Base-by-base conservation (phyloP, 2,329 filamentous ascomycete genomes). In the Teratosphaeria zuluensis region DNA sequence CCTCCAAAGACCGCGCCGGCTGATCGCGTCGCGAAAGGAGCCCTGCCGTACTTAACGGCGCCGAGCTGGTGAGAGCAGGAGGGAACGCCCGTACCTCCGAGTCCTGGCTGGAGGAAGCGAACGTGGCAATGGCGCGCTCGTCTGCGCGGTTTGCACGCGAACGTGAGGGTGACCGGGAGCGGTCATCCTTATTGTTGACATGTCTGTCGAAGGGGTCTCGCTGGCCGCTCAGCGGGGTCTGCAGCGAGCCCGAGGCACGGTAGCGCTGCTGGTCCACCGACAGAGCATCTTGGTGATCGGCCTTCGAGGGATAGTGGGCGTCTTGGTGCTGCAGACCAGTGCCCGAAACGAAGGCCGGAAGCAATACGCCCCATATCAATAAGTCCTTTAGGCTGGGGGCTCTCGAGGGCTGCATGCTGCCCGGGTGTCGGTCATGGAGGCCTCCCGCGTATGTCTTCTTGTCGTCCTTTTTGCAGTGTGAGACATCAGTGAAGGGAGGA, bases 71-170 rank as follows among this genome's bases (percentile, higher is more conserved):
- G 8, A 35, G 54, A 68, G 84, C 85, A 84, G 84, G 84, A 84
- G 88, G 89, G 90, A 55, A 55, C 33, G 91, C 92, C 96, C 90
- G 84, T 82, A 96, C 92, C 89, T 90, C 84, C 81, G 84, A 78
- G 70, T 79, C 59, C 31, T 56, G 74, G 69, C 76, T 78, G 80
- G 87, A 92, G 89, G 90, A 91, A 96, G 92, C 92, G 83, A 92
- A 87, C 88, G 91, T 94, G 84, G 88, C 88, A 82, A 94, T 83
- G 89, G 91, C 91, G 91, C 90, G 91, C 90, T 86, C 89, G 87
- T 94, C 80, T 57, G 65, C 58, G 70, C 63, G 58, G 66, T 66
- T 58, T 64, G 66, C 62, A 64, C 59, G 66, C 56, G 61, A 53
- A 62, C 59, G 54, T 64, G 63, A 59, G 62, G 59, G 52, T 60